Conservation (phyloP, 257 asterid species). For the Solanum virginianum region DNA sequence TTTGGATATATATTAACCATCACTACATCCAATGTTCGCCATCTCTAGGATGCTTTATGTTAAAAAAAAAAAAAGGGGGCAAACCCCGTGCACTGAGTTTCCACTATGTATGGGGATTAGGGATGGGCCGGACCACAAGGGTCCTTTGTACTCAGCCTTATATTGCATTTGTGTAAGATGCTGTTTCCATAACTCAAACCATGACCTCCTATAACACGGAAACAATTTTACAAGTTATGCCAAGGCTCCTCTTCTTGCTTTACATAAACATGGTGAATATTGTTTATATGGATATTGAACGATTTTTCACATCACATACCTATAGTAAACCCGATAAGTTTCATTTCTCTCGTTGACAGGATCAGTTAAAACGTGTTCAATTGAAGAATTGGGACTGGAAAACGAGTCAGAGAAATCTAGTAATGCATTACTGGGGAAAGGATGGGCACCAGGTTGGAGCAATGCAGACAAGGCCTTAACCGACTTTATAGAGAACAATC, state of each 20-base stretch:
- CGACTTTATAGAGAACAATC: slow-evolving; percentile 52
- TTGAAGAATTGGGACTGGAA: slow-evolving; percentile 73
- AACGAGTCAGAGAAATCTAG: slow-evolving; percentile 77
- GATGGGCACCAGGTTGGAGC: slow-evolving; percentile 93
- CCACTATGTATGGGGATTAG: no score
- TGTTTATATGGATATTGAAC: neutral
- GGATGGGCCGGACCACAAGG: no score
- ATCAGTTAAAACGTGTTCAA: slow-evolving; percentile 16
- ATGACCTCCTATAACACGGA: neutral
- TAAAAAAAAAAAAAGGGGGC: no score
- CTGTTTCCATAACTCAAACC: neutral
- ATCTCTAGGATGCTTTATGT: neutral
- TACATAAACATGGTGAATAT: neutral
- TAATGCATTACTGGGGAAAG: slow-evolving; percentile 71
- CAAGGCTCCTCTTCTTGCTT: neutral
- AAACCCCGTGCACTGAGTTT: no score
- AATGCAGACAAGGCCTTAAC: slow-evolving; percentile 61
- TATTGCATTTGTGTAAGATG: no score
- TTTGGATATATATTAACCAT: neutral
- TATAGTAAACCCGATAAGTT: neutral
- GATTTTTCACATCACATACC: neutral
- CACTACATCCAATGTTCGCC: neutral
- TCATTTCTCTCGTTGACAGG: slow-evolving; percentile 25
- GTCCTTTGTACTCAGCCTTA: no score
- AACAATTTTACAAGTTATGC: neutral